Evolutionary conservation across 805 yeast genomes (phyloP).

Genomic region (Jamesozyma lodderae): DNA sequence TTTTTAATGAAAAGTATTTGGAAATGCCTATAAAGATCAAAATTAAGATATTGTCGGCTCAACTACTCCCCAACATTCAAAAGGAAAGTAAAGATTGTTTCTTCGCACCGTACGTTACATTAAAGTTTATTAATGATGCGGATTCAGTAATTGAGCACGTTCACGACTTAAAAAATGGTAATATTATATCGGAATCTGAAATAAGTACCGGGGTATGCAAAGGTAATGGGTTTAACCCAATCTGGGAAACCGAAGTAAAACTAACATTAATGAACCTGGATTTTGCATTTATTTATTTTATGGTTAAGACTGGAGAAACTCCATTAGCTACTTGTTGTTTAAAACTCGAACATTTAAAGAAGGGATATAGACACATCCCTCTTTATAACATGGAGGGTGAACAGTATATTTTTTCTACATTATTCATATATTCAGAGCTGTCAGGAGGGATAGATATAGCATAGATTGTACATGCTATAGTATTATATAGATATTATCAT

Average conservation of each 20-base stretch:
- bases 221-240: slow-evolving; percentile 81
- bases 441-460: background rate
- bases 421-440: slow-evolving; percentile 34
- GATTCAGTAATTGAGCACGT: slow-evolving; percentile 12
- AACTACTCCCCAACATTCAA: slow-evolving; percentile 67
- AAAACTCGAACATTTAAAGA: slow-evolving; percentile 52
- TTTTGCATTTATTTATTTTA: slow-evolving; percentile 49
- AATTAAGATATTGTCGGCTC: slow-evolving; percentile 65
- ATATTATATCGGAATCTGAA: slow-evolving; percentile 7
- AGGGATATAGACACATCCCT: slow-evolving; percentile 79
- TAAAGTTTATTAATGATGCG: slow-evolving; percentile 19
- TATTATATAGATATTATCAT: too few species aligned
- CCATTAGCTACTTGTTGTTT: slow-evolving; percentile 52
- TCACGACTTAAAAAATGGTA: slow-evolving; percentile 15
- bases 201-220: slow-evolving; percentile 30
- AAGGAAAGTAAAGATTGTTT: slow-evolving; percentile 29
- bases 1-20: slow-evolving; percentile 4
- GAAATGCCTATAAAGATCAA: slow-evolving; percentile 15
- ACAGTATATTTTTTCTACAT: slow-evolving; percentile 51
- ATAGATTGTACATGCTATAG: too few species aligned
- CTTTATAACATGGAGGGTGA: slow-evolving; percentile 75
- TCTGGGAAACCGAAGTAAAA: slow-evolving; percentile 57
- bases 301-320: slow-evolving; percentile 37
- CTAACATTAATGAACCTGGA: slow-evolving; percentile 33
- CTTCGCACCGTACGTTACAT: slow-evolving; percentile 20